A percentile compares a stretch with the other conserved stretches of the same genome.
phyloP scores from a whole-genome alignment of 768 basidiomycete genomes.

The Leccinum variicolor region DNA sequence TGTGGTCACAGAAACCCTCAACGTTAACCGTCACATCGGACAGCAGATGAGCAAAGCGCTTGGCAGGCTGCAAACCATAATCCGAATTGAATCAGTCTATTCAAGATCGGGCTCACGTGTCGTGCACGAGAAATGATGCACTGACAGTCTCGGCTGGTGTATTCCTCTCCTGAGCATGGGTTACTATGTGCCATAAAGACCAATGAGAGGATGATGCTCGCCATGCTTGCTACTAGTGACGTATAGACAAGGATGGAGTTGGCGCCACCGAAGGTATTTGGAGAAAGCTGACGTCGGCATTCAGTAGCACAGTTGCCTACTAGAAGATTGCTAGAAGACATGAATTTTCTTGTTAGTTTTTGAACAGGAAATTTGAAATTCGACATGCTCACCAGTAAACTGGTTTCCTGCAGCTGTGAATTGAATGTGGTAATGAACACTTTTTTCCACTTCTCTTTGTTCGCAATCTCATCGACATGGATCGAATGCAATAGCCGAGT shows the following conservation, averaged over 20 bases:
- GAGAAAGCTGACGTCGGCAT: conserved; percentile 57
- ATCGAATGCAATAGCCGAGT: conserved; percentile 42
- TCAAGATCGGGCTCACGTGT: not conserved
- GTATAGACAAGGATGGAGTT: conserved; percentile 34
- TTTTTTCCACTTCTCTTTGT: conserved; percentile 38
- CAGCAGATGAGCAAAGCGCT: conserved; percentile 53
- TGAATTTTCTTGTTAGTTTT: not conserved
- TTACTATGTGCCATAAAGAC: conserved; percentile 41
- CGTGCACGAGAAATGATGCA: not conserved
- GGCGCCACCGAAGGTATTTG: conserved; percentile 40
- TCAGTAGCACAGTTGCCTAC: conserved; percentile 60
- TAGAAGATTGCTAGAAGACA: conserved; percentile 26
- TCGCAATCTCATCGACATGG: conserved; percentile 46
- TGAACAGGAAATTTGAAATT: not conserved
- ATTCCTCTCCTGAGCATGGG: conserved; percentile 29
- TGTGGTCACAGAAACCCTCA: not conserved
- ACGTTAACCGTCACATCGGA: not conserved
- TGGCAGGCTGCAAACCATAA: conserved; percentile 52
- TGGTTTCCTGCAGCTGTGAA: conserved; percentile 50
- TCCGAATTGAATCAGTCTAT: no score
- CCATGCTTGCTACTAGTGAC: conserved; percentile 41
- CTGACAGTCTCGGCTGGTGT: conserved; percentile 35
- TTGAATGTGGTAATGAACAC: conserved; percentile 41
- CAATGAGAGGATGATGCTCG: conserved; percentile 42
- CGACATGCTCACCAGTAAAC: conserved; percentile 43